These are phyloP conservation scores for Scedosporium dehoogii DNA, from an alignment of 2,329 filamentous ascomycete species.

Conservation along the genomic window DNA sequence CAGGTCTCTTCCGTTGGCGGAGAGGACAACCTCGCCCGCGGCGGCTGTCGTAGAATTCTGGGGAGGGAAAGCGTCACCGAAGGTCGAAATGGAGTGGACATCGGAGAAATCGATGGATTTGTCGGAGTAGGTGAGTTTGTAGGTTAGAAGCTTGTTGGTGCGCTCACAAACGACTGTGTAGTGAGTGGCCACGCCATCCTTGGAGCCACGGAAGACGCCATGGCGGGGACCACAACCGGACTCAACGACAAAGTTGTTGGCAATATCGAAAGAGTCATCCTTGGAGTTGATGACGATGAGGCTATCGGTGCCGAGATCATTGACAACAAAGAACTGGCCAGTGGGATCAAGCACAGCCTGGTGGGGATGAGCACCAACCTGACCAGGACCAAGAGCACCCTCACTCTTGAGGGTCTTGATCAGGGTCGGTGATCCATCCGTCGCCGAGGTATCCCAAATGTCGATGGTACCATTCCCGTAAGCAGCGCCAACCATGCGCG, in stretches of 20 bases:
- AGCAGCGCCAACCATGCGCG: slow-evolving; percentile 32
- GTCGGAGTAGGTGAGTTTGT: slow-evolving; percentile 23
- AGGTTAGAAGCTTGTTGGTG: slow-evolving; percentile 10
- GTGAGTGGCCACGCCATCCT: neutral
- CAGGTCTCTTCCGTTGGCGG: slow-evolving; percentile 30
- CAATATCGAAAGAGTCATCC: slow-evolving; percentile 28
- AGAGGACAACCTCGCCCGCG: slow-evolving; percentile 34
- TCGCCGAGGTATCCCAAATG: slow-evolving; percentile 30
- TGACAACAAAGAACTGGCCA: slow-evolving; percentile 33
- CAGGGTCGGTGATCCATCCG: slow-evolving; percentile 23
- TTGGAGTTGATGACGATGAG: slow-evolving; percentile 34
- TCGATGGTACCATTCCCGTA: slow-evolving; percentile 32
- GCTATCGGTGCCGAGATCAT: slow-evolving; percentile 39
- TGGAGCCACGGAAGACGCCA: slow-evolving; percentile 15
- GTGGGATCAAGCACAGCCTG: slow-evolving; percentile 9
- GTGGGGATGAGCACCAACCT: slow-evolving; percentile 9
- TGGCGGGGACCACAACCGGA: slow-evolving; percentile 39
- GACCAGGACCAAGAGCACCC: slow-evolving; percentile 13
- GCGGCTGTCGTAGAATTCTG: slow-evolving; percentile 24
- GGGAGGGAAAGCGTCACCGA: slow-evolving; percentile 23
- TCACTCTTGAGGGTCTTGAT: slow-evolving; percentile 20
- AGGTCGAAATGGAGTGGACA: slow-evolving; percentile 29
- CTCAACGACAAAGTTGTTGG: slow-evolving; percentile 22
- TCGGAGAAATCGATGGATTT: slow-evolving; percentile 24
- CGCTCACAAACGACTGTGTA: slow-evolving; percentile 13